Percentiles rank a stretch among this genome's conserved stretches.
phyloP scores from a whole-genome alignment of 2,329 filamentous ascomycete species.

The Fusarium nygamai region DNA sequence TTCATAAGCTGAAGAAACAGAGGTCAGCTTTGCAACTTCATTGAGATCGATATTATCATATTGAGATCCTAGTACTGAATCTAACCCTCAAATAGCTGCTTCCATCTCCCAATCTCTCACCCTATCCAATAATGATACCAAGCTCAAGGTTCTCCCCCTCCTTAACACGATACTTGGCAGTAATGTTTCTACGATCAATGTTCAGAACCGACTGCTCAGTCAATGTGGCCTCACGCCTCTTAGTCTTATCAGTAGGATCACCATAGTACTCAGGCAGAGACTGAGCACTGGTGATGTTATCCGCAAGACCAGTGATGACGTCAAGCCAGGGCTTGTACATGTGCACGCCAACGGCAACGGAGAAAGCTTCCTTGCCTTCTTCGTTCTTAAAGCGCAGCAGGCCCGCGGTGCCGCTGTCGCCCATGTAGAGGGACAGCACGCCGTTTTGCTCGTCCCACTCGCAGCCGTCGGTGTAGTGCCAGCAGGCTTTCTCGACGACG shows the following conservation, averaged over 20 bases:
- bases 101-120: accelerated
- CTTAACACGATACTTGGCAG: slow-evolving; percentile 19
- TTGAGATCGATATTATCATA: not conserved
- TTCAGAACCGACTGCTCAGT: slow-evolving; percentile 31
- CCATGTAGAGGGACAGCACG: slow-evolving; percentile 20
- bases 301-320: slow-evolving; percentile 22
- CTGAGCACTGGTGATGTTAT: slow-evolving; percentile 28
- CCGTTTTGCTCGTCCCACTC: slow-evolving; percentile 24
- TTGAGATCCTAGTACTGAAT: not conserved
- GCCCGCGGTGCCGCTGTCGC: slow-evolving; percentile 29
- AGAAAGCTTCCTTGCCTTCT: slow-evolving; percentile 33
- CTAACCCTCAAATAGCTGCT: accelerated
- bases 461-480: slow-evolving; percentile 35
- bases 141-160: slow-evolving; percentile 34
- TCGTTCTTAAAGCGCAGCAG: slow-evolving; percentile 38
- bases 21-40: not conserved
- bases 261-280: slow-evolving; percentile 37
- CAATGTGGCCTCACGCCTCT: slow-evolving; percentile 17
- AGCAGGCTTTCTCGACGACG: slow-evolving; percentile 29
- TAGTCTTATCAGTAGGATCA: not conserved
- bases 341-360: slow-evolving; percentile 29
- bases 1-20: not conserved
- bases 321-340: slow-evolving; percentile 38
- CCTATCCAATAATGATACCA: slow-evolving; percentile 24
- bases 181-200: slow-evolving; percentile 24